phyloP scores from a whole-genome alignment of 345 rosid genomes.

The Trapa bicornis region DNA sequence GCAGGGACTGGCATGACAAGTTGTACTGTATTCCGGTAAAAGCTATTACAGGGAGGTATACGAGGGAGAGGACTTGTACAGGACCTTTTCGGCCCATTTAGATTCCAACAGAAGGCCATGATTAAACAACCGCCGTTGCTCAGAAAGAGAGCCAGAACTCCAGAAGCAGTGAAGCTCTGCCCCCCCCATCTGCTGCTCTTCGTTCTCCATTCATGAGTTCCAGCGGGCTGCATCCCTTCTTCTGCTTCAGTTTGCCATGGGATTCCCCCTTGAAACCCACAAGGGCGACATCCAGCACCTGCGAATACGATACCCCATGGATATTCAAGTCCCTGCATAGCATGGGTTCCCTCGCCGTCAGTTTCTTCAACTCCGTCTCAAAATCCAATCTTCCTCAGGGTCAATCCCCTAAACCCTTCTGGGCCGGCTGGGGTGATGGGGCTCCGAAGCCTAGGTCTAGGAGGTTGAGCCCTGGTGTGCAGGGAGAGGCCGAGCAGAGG shows the following conservation, averaged over 20 bases:
- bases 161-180: not conserved
- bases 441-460: constrained; percentile 5
- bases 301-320: not conserved
- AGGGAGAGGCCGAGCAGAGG: constrained; percentile 83
- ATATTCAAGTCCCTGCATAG: not conserved
- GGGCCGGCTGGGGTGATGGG: not conserved
- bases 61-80: no score
- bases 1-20: no score
- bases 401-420: not conserved
- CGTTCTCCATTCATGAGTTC: not conserved
- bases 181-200: not conserved
- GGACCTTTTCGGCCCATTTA: no score
- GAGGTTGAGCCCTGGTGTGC: constrained; percentile 36
- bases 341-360: constrained; percentile 2
- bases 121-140: no score
- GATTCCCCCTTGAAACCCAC: not conserved
- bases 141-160: no score
- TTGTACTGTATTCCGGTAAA: no score
- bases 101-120: no score
- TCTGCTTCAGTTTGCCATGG: constrained; percentile 4
- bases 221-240: not conserved
- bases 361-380: not conserved
- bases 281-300: no score
- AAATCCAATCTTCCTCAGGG: not conserved
- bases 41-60: no score